These are phyloP conservation scores for Amphibolis antarctica DNA, from an alignment of 106 monocot species.

Conservation along the genomic window DNA sequence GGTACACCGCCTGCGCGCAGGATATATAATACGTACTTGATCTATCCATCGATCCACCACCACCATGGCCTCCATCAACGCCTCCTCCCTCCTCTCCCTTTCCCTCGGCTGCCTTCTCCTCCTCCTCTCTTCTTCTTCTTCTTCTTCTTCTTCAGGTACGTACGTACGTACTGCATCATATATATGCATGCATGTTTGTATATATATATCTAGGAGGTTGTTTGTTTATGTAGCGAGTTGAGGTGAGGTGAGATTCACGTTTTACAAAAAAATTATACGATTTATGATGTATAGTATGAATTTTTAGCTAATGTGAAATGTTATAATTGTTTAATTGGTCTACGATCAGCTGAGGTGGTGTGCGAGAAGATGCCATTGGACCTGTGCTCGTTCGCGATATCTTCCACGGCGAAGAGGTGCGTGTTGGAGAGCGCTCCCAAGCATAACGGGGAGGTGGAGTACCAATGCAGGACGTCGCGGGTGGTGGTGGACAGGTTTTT, in stretches of 20 bases:
- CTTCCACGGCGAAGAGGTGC: conserved; percentile 52
- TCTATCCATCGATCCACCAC: not conserved
- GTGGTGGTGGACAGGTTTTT: conserved; percentile 38
- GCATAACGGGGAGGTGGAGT: conserved; percentile 14
- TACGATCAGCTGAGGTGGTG: conserved; percentile 29
- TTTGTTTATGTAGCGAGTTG: too few species aligned
- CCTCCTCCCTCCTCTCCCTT: not conserved
- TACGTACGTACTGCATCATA: too few species aligned
- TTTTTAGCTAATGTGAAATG: not conserved
- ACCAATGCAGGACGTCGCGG: conserved; percentile 60
- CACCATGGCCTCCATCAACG: not conserved
- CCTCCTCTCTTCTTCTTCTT: not conserved
- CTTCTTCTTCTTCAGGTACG: not conserved
- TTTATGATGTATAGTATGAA: not conserved
- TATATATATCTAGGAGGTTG: not conserved
- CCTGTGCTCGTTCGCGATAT: conserved; percentile 70
- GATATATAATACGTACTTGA: too few species aligned
- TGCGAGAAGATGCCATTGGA: conserved; percentile 67
- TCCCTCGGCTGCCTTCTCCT: not conserved
- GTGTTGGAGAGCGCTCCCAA: conserved; percentile 39
- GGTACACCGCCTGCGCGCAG: too few species aligned
- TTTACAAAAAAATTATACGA: not conserved
- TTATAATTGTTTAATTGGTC: too few species aligned
- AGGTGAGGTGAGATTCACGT: too few species aligned
- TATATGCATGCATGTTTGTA: not conserved